Evolutionary conservation across 345 rosid genomes (phyloP).

Genomic region (Zanthoxylum bungeanum): DNA sequence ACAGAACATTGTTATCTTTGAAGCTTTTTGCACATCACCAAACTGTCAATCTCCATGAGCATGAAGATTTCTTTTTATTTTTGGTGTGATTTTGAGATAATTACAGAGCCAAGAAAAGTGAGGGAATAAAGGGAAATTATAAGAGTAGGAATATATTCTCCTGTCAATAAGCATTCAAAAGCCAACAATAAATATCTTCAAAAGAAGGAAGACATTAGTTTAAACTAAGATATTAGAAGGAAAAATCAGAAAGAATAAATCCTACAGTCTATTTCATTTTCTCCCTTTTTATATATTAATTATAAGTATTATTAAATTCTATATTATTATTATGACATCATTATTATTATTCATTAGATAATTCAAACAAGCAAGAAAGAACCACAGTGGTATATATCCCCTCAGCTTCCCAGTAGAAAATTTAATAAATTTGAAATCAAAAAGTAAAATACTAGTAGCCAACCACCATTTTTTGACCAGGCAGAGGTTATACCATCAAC

Average conservation of each 20-base stretch:
- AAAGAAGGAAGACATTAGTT: background rate
- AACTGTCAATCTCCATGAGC: background rate
- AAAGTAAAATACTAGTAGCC: background rate
- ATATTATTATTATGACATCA: too few species aligned
- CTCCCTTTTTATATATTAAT: background rate
- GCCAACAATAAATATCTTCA: background rate
- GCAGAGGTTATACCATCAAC: background rate
- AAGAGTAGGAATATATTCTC: constrained; percentile 3
- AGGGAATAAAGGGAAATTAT: background rate
- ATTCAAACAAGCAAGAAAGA: background rate
- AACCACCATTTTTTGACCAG: background rate
- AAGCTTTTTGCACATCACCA: constrained; percentile 20
- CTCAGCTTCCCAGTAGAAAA: background rate
- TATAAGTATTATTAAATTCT: background rate
- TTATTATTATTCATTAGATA: background rate
- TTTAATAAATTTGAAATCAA: background rate
- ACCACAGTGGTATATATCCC: background rate
- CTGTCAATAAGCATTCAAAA: background rate
- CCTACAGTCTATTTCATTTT: background rate
- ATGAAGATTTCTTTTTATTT: background rate
- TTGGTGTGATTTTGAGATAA: constrained; percentile 1
- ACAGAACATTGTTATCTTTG: constrained; percentile 57
- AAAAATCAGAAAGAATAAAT: background rate
- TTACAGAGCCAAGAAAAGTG: background rate
- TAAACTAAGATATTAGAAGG: background rate